Evolutionary conservation across 139 green algal genomes (phyloP).

Genomic region (Astrephomene gubernaculifera): DNA sequence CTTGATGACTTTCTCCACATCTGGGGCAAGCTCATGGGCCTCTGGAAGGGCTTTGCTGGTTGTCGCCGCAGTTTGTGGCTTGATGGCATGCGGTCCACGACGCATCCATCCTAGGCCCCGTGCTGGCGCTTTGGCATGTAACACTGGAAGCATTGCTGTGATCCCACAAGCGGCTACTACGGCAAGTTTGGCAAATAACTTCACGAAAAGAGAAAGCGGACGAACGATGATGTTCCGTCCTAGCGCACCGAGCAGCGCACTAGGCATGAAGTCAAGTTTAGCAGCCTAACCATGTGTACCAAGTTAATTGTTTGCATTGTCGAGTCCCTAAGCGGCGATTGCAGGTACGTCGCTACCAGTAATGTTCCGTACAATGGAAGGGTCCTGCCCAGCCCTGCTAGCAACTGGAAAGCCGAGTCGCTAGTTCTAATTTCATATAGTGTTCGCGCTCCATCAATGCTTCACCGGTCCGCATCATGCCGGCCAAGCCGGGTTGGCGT

Average conservation of each 20-base stretch:
- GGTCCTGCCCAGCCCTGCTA: no score
- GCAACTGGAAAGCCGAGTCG: no score
- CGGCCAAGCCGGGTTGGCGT: background rate
- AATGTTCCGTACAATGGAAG: no score
- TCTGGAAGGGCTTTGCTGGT: background rate
- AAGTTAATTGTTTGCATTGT: background rate
- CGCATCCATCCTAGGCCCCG: background rate
- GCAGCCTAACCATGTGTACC: no score
- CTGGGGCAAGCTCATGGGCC: constrained; percentile 4
- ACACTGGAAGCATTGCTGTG: background rate
- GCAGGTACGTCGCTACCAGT: no score
- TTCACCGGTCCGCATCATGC: background rate
- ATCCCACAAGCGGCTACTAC: no score
- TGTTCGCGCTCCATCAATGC: background rate
- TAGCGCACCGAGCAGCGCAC: background rate
- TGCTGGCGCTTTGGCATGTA: background rate
- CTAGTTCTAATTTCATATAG: no score
- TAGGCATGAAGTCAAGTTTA: background rate
- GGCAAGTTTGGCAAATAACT: background rate
- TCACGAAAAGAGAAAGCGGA: background rate
- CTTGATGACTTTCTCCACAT: constrained; percentile 29
- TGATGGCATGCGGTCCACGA: background rate
- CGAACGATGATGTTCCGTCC: background rate
- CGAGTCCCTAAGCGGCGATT: no score
- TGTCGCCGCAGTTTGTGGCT: background rate